phyloP scores from a whole-genome alignment of 306 rosid species.

The Rosa lucieae region DNA sequence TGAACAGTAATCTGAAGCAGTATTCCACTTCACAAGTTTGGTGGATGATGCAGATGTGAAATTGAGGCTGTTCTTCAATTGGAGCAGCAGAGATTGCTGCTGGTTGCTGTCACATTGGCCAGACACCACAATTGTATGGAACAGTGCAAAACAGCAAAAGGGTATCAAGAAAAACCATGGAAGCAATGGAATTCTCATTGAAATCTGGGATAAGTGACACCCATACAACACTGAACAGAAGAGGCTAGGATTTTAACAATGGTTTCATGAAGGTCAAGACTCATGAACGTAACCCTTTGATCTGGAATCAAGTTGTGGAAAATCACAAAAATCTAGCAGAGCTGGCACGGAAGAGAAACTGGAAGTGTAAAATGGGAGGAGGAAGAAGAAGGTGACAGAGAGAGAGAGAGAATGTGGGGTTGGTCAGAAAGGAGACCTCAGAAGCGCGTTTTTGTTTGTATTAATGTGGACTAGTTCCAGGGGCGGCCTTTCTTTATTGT shows the following conservation, averaged over 20 bases:
- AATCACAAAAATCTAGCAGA: background rate
- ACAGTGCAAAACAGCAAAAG: constrained; percentile 4
- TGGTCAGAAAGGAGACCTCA: background rate
- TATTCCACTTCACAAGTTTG: constrained; percentile 39
- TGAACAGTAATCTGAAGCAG: background rate
- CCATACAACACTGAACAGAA: constrained; percentile 1
- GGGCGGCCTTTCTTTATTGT: background rate
- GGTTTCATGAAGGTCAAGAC: background rate
- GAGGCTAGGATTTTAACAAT: constrained; percentile 1
- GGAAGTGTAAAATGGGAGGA: background rate
- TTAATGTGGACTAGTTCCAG: constrained; percentile 1
- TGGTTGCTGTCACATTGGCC: constrained; percentile 44
- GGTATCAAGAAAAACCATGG: constrained; percentile 28
- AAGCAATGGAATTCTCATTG: constrained; percentile 20
- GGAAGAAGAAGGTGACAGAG: background rate
- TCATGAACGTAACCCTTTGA: background rate
- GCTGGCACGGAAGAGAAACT: background rate
- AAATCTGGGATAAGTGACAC: background rate
- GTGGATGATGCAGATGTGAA: background rate
- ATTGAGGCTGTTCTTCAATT: constrained; percentile 38
- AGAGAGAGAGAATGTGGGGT: background rate
- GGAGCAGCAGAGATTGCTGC: constrained; percentile 20
- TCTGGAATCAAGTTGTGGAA: background rate
- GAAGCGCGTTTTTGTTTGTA: constrained; percentile 15
- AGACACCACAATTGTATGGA: constrained; percentile 15